These are phyloP conservation scores for Odonthalia washingtoniensis DNA, from an alignment of 31 red algal species.

Conservation along the genomic window DNA sequence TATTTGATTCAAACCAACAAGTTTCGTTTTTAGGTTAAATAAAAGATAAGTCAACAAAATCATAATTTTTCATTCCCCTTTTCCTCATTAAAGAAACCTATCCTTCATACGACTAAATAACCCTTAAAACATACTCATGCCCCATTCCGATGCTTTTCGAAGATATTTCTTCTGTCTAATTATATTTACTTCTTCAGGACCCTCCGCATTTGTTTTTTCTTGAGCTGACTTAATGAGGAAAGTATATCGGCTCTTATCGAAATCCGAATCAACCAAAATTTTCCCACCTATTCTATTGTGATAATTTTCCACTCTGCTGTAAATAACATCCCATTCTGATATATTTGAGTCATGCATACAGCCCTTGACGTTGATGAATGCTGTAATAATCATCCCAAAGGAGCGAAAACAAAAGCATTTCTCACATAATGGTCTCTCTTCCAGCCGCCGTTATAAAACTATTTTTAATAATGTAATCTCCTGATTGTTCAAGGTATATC, in stretches of 20 bases:
- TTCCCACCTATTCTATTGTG: background rate
- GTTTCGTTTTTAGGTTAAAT: background rate
- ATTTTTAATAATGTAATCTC: background rate
- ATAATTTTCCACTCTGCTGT: background rate
- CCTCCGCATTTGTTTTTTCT: background rate
- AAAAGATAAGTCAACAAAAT: background rate
- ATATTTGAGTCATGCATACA: constrained; percentile 40
- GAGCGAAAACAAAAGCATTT: constrained; percentile 27
- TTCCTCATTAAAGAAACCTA: constrained; percentile 21
- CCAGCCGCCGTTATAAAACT: constrained; percentile 21
- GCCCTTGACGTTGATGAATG: constrained; percentile 9
- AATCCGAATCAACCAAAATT: constrained; percentile 14
- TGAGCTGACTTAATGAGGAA: constrained; percentile 24
- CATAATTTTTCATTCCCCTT: constrained; percentile 13
- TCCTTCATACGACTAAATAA: constrained; percentile 19
- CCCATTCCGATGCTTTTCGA: constrained; percentile 24
- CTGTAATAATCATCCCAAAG: constrained; percentile 10
- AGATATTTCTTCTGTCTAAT: background rate
- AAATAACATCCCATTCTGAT: constrained; percentile 18
- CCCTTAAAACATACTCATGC: constrained; percentile 13
- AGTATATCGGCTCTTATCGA: background rate
- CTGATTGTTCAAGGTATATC: background rate
- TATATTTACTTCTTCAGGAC: background rate
- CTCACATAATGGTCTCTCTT: constrained; percentile 22
- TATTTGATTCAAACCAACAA: constrained; percentile 33